These are phyloP conservation scores for Lecanicillium sp. DNA, from an alignment of 2,329 filamentous ascomycete species.

Conservation along the genomic window DNA sequence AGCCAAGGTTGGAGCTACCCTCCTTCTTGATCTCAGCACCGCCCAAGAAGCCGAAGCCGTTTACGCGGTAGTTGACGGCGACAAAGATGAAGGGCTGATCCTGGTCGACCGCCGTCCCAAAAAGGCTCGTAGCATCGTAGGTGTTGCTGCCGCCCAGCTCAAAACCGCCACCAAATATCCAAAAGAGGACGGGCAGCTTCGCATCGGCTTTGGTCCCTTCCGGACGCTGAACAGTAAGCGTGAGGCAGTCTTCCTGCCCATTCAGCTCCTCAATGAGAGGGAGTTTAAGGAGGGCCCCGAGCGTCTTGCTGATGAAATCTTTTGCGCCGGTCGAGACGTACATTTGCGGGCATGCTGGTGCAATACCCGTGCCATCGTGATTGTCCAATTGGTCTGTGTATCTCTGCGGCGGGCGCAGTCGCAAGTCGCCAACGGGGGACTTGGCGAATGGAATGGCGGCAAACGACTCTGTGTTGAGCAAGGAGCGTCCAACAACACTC, in stretches of 20 bases:
- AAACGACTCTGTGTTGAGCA: conserved; percentile 29
- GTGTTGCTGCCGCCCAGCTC: conserved; percentile 22
- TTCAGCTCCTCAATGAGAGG: conserved; percentile 35
- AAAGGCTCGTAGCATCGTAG: conserved; percentile 28
- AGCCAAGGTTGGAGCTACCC: conserved; percentile 49
- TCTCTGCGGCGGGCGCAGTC: conserved; percentile 52
- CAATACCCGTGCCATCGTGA: conserved; percentile 36
- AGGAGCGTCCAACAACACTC: background rate
- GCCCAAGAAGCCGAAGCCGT: conserved; percentile 53
- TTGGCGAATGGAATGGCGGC: conserved; percentile 58
- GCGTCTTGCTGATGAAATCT: conserved; percentile 23
- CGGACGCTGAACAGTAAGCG: conserved; percentile 39
- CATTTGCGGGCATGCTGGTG: conserved; percentile 53
- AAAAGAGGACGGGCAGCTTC: conserved; percentile 48
- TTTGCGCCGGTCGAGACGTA: conserved; percentile 33
- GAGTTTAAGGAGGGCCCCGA: conserved; percentile 32
- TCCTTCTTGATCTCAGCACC: conserved; percentile 48
- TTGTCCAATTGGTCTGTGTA: conserved; percentile 24
- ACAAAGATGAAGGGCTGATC: conserved; percentile 56
- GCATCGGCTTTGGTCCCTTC: conserved; percentile 28
- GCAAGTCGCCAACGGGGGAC: conserved; percentile 47
- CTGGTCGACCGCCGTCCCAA: conserved; percentile 26
- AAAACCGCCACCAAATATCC: conserved; percentile 50
- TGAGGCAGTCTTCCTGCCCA: conserved; percentile 45
- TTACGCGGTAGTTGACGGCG: conserved; percentile 56